A percentile compares a stretch with the other conserved stretches of the same genome.
Conservation (phyloP, 176 grass and related monocot species). For the Rhynchospora tenuis region DNA sequence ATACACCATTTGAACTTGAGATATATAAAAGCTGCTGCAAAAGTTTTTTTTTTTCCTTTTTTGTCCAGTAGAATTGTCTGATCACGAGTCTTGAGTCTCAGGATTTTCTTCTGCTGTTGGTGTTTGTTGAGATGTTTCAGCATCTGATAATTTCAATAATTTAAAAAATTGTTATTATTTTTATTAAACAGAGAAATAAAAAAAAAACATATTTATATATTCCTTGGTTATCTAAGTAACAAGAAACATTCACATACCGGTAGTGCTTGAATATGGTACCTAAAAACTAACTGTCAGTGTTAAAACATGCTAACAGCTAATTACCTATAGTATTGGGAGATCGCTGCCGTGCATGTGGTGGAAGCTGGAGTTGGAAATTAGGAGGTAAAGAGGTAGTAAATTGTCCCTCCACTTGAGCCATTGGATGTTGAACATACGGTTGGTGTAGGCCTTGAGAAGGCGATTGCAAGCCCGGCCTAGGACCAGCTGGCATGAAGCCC, state of each 20-base stretch:
- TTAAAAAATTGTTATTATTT: not conserved
- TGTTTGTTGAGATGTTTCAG: conserved; percentile 29
- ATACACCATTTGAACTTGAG: not conserved
- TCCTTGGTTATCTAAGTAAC: not conserved
- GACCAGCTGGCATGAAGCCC: conserved; percentile 42
- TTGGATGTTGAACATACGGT: conserved; percentile 37
- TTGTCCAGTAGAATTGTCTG: conserved; percentile 3
- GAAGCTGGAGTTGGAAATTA: conserved; percentile 67
- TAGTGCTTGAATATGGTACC: not conserved
- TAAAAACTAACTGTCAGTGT: not conserved
- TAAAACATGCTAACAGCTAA: conserved; percentile 40
- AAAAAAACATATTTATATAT: not conserved
- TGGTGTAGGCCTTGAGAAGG: conserved; percentile 33
- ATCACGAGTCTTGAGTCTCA: conserved; percentile 10
- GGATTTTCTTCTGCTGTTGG: conserved; percentile 24
- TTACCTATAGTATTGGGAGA: conserved; percentile 30
- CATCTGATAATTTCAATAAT: conserved; percentile 36
- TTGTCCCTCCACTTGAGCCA: conserved; percentile 32
- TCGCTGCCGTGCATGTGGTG: conserved; percentile 48
- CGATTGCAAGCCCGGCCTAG: conserved; percentile 39
- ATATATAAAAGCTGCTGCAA: not conserved
- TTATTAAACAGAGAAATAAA: not conserved
- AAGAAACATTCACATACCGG: not conserved
- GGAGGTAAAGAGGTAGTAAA: conserved; percentile 44
- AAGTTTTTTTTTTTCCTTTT: conserved; percentile 7